Conservation (phyloP, 768 basidiomycete genomes). For the Leccinum pellstonianum region DNA sequence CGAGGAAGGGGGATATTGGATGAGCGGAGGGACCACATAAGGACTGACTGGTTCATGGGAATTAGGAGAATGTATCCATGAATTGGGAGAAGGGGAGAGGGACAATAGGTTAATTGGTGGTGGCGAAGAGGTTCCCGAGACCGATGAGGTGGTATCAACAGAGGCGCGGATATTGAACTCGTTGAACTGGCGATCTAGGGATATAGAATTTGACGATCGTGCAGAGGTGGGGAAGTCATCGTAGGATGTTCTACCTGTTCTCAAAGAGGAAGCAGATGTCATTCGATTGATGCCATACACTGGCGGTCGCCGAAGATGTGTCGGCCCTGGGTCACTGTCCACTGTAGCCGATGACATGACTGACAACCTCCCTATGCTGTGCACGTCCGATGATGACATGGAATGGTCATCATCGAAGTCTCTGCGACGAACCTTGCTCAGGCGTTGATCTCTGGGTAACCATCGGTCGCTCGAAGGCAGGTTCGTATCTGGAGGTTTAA, state of each 20-base stretch:
- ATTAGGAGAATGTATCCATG: constrained; percentile 50
- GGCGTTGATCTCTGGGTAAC: constrained; percentile 51
- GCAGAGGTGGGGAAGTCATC: constrained; percentile 72
- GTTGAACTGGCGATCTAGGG: constrained; percentile 71
- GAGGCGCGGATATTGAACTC: constrained; percentile 75
- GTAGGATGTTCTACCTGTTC: constrained; percentile 54
- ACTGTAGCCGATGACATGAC: constrained; percentile 80
- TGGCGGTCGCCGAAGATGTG: constrained; percentile 61
- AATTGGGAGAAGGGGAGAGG: constrained; percentile 62
- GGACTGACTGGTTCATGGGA: constrained; percentile 40
- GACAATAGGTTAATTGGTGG: constrained; percentile 75
- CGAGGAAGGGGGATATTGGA: constrained; percentile 39
- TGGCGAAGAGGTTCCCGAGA: constrained; percentile 68
- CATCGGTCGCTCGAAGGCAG: constrained; percentile 46
- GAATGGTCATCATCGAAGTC: constrained; percentile 91
- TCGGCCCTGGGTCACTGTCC: constrained; percentile 83
- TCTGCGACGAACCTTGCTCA: constrained; percentile 75
- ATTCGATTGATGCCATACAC: constrained; percentile 69
- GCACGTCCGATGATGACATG: constrained; percentile 85
- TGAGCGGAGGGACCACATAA: constrained; percentile 37
- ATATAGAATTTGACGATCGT: constrained; percentile 78
- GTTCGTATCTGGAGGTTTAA: constrained; percentile 36
- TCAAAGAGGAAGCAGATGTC: constrained; percentile 73
- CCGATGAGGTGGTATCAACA: constrained; percentile 54
- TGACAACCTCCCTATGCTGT: constrained; percentile 71